Conservation (phyloP, 805 yeast species). For the Yamadazyma sp. region DNA sequence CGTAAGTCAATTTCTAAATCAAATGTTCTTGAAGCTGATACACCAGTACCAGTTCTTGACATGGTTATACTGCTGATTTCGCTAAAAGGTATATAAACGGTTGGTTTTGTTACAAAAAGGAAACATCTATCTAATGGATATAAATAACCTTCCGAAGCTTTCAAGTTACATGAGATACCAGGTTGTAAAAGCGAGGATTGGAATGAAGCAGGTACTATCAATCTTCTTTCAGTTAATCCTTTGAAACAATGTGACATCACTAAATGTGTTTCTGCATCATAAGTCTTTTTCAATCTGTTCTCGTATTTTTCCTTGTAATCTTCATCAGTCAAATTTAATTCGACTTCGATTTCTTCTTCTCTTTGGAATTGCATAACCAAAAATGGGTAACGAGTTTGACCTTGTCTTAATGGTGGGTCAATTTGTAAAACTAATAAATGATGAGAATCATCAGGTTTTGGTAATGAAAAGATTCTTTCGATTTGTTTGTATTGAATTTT, state of each 20-base stretch:
- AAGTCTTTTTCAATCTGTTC: constrained; percentile 67
- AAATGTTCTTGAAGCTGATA: constrained; percentile 81
- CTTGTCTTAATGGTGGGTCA: constrained; percentile 97
- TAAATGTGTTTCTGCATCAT: constrained; percentile 80
- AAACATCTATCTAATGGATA: constrained; percentile 92
- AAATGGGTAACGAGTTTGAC: constrained; percentile 95
- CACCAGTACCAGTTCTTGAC: constrained; percentile 81
- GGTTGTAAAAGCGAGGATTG: constrained; percentile 73
- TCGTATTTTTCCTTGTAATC: constrained; percentile 76
- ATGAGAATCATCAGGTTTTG: constrained; percentile 91
- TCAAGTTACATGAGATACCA: constrained; percentile 87
- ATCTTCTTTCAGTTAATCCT: constrained; percentile 85
- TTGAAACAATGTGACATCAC: constrained; percentile 85
- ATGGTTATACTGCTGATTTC: constrained; percentile 77
- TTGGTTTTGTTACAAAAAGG: constrained; percentile 89
- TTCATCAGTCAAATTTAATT: constrained; percentile 77
- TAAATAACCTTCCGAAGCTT: constrained; percentile 92
- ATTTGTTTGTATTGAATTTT: constrained; percentile 87
- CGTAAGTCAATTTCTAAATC: constrained; percentile 79
- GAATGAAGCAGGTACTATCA: constrained; percentile 81
- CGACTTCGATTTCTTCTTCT: constrained; percentile 90
- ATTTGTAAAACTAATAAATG: constrained; percentile 85
- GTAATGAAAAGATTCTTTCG: constrained; percentile 86
- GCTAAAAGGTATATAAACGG: constrained; percentile 81
- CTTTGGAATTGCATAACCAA: constrained; percentile 83